A percentile compares a stretch with the other conserved stretches of the same genome.
Evolutionary conservation across 441 rosid genomes (phyloP).

Genomic region (Hura crepitans): DNA sequence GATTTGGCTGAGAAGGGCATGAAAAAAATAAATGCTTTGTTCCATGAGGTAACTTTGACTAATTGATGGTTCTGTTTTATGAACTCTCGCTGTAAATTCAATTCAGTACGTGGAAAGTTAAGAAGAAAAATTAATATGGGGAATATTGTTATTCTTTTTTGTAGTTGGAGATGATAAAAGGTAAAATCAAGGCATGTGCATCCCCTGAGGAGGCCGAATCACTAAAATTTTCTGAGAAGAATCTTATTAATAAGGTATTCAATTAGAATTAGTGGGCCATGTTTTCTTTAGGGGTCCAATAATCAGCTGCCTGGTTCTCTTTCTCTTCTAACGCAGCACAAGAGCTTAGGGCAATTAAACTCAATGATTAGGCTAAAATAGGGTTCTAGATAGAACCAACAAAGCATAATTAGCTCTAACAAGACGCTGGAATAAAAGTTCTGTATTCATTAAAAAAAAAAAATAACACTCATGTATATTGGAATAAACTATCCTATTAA

Average conservation of each 20-base stretch:
- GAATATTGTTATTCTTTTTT: slow-evolving; percentile 24
- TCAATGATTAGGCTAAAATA: no score
- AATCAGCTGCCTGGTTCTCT: not conserved
- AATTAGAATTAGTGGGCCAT: not conserved
- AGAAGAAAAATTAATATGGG: slow-evolving; percentile 6
- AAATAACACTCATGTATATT: no score
- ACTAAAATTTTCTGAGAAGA: slow-evolving; percentile 69
- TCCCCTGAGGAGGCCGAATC: slow-evolving; percentile 70
- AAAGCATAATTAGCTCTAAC: no score
- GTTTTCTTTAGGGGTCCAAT: not conserved
- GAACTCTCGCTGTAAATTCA: slow-evolving; percentile 14
- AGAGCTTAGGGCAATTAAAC: no score
- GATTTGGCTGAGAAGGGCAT: slow-evolving; percentile 74
- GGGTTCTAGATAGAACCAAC: no score
- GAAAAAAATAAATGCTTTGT: slow-evolving; percentile 72
- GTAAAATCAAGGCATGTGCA: slow-evolving; percentile 55
- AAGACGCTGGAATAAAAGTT: no score
- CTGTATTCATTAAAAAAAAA: no score
- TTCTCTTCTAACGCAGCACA: no score
- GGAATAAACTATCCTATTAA: no score
- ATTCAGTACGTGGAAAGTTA: slow-evolving; percentile 7
- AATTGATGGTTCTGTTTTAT: slow-evolving; percentile 7
- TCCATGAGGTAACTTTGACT: slow-evolving; percentile 65
- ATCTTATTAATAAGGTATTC: slow-evolving; percentile 82
- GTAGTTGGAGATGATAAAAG: slow-evolving; percentile 70